Base-by-base conservation (phyloP, 2,329 filamentous ascomycete genomes). In the Exophiala xenobiotica region DNA sequence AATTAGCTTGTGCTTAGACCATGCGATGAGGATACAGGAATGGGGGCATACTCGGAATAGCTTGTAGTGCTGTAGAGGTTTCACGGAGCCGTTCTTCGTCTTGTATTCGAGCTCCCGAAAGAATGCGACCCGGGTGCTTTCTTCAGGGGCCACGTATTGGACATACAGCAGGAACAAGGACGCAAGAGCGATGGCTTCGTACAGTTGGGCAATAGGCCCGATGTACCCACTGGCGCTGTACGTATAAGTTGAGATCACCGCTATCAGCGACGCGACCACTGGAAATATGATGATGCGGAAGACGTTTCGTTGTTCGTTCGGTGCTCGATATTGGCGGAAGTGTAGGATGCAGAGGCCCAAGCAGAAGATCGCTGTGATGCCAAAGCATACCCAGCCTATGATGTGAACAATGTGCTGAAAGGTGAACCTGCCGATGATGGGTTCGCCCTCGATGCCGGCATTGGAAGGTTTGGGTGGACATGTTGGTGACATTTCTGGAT, bases 41-140 rank as follows among this genome's bases (percentile, higher is more conserved):
- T 4, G 27, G 27, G 12, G 9, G 9, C 16, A 3, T 53, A 90
- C 83, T 73, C 77, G 44, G 18, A 57, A 53, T 48, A 40, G 55
- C 18, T 38, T 46, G 8, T 46, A 37, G 18, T 45, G 49, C 3
- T 52, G 46, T 11, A 48, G 49, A 39, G 37, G 37, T 3, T 50
- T 23, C 4, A 50, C 27, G 2, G 20, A 24, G n/a, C 50, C 49
- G 8, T 38, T 42, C 37, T 45, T 47, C 11, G 22, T 20, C 19
- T 14, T 49, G 27, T 45, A 11, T 19, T 55, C 55, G n/a, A 58
- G 40, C 9, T 29, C 33, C 2, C 20, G 19, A n/a, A 58, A 58
- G 39, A 47, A 53, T 19, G 38, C 35, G 9, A 29, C n/a, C 9
- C 55, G 37, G 12, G 49, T 50, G 19, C 43, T n/a, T 16, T 24